Evolutionary conservation across 2,329 filamentous ascomycete genomes (phyloP).

Genomic region (Venturia effusa): DNA sequence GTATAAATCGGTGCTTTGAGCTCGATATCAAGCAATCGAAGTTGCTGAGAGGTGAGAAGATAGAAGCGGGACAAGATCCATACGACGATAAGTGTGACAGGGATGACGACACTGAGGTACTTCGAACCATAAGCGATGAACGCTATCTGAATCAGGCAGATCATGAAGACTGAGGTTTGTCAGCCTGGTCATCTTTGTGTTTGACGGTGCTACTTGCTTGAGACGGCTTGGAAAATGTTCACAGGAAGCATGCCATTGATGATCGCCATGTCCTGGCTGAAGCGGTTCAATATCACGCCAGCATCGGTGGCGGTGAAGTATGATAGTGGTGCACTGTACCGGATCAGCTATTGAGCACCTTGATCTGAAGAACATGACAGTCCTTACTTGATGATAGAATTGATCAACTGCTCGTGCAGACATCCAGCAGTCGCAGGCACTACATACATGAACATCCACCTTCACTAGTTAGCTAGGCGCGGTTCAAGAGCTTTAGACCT

Average conservation of each 20-base stretch:
- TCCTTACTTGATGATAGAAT: not conserved
- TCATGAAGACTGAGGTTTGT: not conserved
- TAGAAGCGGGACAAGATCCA: slow-evolving; percentile 28
- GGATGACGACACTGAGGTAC: slow-evolving; percentile 20
- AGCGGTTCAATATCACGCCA: slow-evolving; percentile 31
- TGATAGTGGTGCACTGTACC: slow-evolving; percentile 26
- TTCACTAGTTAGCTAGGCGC: not conserved
- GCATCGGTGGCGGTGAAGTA: slow-evolving; percentile 32
- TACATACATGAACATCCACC: not conserved
- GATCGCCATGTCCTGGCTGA: slow-evolving; percentile 34
- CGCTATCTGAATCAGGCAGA: not conserved
- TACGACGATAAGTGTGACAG: slow-evolving; percentile 17
- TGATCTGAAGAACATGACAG: not conserved
- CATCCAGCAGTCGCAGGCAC: not conserved
- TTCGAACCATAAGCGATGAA: not conserved
- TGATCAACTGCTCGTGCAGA: not conserved
- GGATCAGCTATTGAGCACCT: not conserved
- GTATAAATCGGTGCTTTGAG: slow-evolving; percentile 30
- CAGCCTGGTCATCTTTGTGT: not conserved
- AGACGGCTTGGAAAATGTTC: slow-evolving; percentile 29
- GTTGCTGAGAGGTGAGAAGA: slow-evolving; percentile 33
- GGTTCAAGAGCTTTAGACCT: not conserved
- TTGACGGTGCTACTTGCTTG: slow-evolving; percentile 17
- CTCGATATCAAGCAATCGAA: slow-evolving; percentile 33
- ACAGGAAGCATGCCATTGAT: slow-evolving; percentile 34